Evolutionary conservation across 176 grass and related monocot species (phyloP).

Genomic region (Oryza punctata): DNA sequence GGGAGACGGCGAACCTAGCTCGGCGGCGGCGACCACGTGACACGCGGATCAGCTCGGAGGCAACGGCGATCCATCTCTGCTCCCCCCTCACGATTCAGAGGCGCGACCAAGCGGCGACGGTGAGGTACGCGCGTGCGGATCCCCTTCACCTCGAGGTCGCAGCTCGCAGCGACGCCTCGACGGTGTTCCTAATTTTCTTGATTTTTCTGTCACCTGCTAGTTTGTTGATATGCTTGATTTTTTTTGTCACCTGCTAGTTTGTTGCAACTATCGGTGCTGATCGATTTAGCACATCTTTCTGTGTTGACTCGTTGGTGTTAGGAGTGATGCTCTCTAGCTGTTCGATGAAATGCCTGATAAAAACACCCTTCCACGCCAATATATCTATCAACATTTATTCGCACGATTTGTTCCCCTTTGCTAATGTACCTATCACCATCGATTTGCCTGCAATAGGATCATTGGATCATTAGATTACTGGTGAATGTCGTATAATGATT

Average conservation of each 20-base stretch:
- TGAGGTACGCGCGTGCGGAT: not conserved
- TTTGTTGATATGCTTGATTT: not conserved
- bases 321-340: not conserved
- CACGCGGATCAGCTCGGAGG: not conserved
- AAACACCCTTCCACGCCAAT: not conserved
- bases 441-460: not conserved
- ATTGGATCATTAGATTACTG: not conserved
- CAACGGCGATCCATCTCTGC: not conserved
- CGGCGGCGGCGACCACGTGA: not conserved
- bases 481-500: not conserved
- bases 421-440: not conserved
- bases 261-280: not conserved
- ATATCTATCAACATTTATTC: not conserved
- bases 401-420: not conserved
- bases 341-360: slow-evolving; percentile 33
- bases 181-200: not conserved
- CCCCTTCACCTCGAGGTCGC: not conserved
- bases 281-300: not conserved
- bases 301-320: not conserved
- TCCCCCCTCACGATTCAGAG: not conserved
- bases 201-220: not conserved
- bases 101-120: not conserved
- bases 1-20: not conserved
- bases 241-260: not conserved
- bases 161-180: not conserved